Evolutionary conservation across 2,329 filamentous ascomycete genomes (phyloP).

Genomic region (Clonostachys byssicola): DNA sequence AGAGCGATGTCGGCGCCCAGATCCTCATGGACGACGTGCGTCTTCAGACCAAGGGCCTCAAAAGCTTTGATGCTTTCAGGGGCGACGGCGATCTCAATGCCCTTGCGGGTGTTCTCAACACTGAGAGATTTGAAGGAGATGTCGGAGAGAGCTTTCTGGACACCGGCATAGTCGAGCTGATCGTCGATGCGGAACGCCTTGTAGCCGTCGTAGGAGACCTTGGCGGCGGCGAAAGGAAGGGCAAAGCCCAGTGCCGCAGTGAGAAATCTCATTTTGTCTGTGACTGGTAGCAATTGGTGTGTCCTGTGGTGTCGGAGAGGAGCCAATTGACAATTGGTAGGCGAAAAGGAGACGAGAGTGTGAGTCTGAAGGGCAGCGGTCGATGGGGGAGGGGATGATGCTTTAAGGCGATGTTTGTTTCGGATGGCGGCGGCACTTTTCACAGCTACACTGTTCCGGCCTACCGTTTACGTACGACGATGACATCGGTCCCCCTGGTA

Average conservation of each 20-base stretch:
- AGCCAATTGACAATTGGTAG: too few species aligned
- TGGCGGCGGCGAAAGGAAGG: constrained; percentile 37
- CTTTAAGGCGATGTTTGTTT: too few species aligned
- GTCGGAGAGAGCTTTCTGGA: constrained; percentile 24
- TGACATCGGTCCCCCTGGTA: too few species aligned
- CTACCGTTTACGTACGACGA: too few species aligned
- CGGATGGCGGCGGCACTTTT: too few species aligned
- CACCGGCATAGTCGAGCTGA: constrained; percentile 18
- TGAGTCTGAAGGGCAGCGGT: too few species aligned
- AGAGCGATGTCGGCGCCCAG: constrained; percentile 28
- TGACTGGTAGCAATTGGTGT: too few species aligned
- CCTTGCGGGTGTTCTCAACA: constrained; percentile 1
- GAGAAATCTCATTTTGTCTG: too few species aligned
- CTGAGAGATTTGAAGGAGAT: constrained; percentile 31
- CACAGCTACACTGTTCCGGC: too few species aligned
- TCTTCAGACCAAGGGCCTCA: constrained; percentile 20
- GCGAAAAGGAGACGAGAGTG: too few species aligned
- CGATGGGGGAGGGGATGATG: too few species aligned
- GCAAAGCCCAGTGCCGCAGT: constrained; percentile 1
- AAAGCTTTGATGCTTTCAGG: constrained; percentile 26
- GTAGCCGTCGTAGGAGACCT: constrained; percentile 34
- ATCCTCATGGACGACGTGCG: constrained; percentile 29
- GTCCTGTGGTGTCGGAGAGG: too few species aligned
- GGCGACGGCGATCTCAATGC: constrained; percentile 33
- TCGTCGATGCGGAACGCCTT: constrained; percentile 38